phyloP scores from a whole-genome alignment of 208 protist genomes.

The Leishmania guyanensis region DNA sequence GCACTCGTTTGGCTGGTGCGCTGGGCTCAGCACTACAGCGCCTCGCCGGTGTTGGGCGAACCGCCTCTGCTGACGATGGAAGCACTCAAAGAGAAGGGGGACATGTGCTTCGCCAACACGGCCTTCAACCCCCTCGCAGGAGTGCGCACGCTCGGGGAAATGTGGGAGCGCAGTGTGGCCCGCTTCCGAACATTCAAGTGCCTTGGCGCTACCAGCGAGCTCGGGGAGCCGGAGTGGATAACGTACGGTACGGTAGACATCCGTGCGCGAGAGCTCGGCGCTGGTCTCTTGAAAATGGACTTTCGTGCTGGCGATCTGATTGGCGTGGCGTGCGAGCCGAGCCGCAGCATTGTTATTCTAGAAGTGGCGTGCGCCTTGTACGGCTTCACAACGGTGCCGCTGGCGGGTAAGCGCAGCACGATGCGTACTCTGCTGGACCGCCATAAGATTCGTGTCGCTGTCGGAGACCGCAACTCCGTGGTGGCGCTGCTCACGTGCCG shows the following conservation, averaged over 20 bases:
- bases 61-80: conserved; percentile 48
- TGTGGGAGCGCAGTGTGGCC: conserved; percentile 72
- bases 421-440: conserved; percentile 76
- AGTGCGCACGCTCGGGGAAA: conserved; percentile 46
- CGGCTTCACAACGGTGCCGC: conserved; percentile 68
- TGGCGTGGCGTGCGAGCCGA: conserved; percentile 77
- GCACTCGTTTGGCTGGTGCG: conserved; percentile 38
- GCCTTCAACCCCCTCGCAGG: conserved; percentile 41
- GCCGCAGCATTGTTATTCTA: conserved; percentile 50
- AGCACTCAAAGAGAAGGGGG: conserved; percentile 45
- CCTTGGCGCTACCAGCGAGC: conserved; percentile 57
- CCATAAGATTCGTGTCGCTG: conserved; percentile 70
- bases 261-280: conserved; percentile 67
- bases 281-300: conserved; percentile 62
- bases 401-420: conserved; percentile 61
- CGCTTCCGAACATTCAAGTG: conserved; percentile 63
- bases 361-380: conserved; percentile 76
- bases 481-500: conserved; percentile 75
- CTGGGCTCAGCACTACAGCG: conserved; percentile 42
- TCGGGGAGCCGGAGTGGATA: conserved; percentile 64
- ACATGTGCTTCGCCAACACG: conserved; percentile 28
- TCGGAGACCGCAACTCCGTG: conserved; percentile 63
- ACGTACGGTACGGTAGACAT: conserved; percentile 71
- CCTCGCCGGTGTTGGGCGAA: conserved; percentile 38
- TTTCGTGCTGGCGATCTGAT: conserved; percentile 72